Percentiles rank a stretch among this genome's conserved stretches.
phyloP scores from a whole-genome alignment of 352 stramenopile genomes.

The Thraustochytrium sp. region DNA sequence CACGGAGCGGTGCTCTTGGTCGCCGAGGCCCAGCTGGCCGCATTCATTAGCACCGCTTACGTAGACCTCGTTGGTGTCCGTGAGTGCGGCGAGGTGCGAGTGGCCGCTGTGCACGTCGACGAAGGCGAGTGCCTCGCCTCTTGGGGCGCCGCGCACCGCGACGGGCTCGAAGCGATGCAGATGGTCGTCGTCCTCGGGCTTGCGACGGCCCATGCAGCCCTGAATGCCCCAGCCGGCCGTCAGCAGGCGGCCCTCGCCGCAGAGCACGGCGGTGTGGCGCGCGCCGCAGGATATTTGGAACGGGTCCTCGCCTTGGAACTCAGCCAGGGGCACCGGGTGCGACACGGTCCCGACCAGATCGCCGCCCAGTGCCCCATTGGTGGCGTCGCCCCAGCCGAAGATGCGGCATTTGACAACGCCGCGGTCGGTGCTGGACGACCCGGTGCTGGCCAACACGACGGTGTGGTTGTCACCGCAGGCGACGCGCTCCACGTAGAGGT shows the following conservation, averaged over 20 bases:
- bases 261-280: conserved; percentile 18
- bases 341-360: not conserved
- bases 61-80: conserved; percentile 5
- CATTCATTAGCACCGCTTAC: conserved; percentile 16
- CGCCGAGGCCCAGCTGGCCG: conserved; percentile 20
- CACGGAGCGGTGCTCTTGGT: not conserved
- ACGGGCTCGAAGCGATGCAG: not conserved
- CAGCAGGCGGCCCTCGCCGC: not conserved
- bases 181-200: not conserved
- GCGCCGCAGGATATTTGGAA: conserved; percentile 36
- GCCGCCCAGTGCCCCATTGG: conserved; percentile 7
- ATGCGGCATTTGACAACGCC: conserved; percentile 38
- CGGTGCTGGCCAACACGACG: conserved; percentile 25
- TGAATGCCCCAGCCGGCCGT: conserved; percentile 22
- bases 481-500: conserved; percentile 23
- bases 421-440: conserved; percentile 33
- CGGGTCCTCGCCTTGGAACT: not conserved
- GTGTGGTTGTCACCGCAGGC: conserved; percentile 36
- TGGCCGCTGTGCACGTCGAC: conserved; percentile 21
- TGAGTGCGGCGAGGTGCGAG: conserved; percentile 4
- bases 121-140: not conserved
- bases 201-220: not conserved
- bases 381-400: conserved; percentile 25
- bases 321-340: not conserved
- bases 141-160: too few relatives aligned